Base-by-base conservation (phyloP, 139 green algal genomes). In the Coelastrella sp. region DNA sequence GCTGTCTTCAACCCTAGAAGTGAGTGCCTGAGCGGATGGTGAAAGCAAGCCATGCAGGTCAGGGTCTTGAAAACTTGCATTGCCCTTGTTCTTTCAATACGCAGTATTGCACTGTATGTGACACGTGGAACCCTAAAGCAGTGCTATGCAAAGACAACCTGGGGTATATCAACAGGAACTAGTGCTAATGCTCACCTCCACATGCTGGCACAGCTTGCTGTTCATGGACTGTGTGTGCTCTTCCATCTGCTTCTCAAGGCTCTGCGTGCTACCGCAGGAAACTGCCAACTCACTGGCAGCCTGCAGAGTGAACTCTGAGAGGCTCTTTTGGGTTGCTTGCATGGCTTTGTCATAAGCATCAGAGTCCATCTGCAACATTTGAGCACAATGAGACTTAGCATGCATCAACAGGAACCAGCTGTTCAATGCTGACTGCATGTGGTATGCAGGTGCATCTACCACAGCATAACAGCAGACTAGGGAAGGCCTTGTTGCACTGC, bases 321-420 rank as follows among this genome's bases (percentile, higher is more conserved):
- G 9, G 7, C 19, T 63, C 11, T 32, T 32, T 60, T 66, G 41
- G 40, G 51, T 19, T 15, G n/a, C 41, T 40, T 64, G 11, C 25
- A 43, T 25, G 21, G 50, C 25, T 62, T 73, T 35, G 32, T 21
- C 6, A 38, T 57, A 73, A 9, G 76, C 75, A 35, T 7, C 41
- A 27, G 71, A 37, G 41, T 79, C 71, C 13, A 9, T 30, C 72
- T 67, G 72, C 72, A 67, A 23, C 35, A 35, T n/a, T n/a, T n/a
- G n/a, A n/a, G n/a, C n/a, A n/a, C n/a, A n/a, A n/a, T n/a, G n/a
- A n/a, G 15, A 43, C 8, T 17, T 38, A 32, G 0, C 27, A 17
- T 27, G 25, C 27, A 15, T 5, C 17, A 41, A 27, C 19, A 35
- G 59, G 21, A 1, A 67, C 19, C 23, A 67, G 19, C 8, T 67